Base-by-base conservation (phyloP, 345 rosid species). In the Murraya koenigii region DNA sequence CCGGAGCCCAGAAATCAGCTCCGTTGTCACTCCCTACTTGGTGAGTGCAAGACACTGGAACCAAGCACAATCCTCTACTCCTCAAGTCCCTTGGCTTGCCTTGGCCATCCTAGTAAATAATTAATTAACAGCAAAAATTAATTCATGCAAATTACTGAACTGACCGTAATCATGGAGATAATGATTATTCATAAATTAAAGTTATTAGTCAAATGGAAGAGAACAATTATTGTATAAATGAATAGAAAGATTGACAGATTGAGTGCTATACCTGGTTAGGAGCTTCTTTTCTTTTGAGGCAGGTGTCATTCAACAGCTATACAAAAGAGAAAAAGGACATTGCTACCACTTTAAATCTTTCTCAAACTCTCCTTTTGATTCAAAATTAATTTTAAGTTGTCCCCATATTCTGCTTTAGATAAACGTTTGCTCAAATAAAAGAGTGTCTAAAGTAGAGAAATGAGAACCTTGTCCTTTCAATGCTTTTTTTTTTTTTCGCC, bases 21-120 rank as follows among this genome's bases (percentile, higher is more conserved):
- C 91, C 94, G 23, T 83, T 89, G 35, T 90, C 92, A 64, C 81
- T 93, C 39, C 89, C 90, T 59, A 93, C 92, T 74, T 86, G 87
- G 49, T 85, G 88, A 20, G 90, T 93, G 83, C 89, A 93, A 4
- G 95, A 86, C 65, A 89, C 79, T 0, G 98, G 98, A 71, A 93
- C 92, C 75, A 95, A 86, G 80, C 98, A 95, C 67, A 95, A 69
- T 63, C 98, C 98, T 88, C 91, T 85, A 81, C 92, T 84, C 87
- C 86, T 87, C 67, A 95, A 84, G 79, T 91, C 95, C 79, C 75
- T 87, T 75, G 75, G 77, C 56, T 78, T 54, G 30, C 85, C 89
- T 78, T 84, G 82, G 56, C 54, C 41, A 69, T 86, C 81, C 84
- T 86, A 44, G 49, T 11, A 44, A 66, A 47, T 78, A 26, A 60